phyloP scores from a whole-genome alignment of 306 rosid genomes.

The barrel medic (Medicago truncatula) region DNA sequence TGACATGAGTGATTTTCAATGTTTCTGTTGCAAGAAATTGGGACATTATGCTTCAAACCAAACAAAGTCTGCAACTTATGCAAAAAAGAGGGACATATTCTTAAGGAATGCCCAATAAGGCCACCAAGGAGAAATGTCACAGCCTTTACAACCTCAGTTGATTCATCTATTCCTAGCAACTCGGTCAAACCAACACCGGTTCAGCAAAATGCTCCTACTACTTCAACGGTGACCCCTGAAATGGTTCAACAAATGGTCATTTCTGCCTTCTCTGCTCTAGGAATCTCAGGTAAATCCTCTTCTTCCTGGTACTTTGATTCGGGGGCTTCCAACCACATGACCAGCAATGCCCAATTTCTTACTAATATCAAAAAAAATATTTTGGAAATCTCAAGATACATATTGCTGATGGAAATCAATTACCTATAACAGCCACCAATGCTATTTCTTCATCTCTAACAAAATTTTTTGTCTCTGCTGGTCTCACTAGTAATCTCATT shows the following conservation, averaged over 20 bases:
- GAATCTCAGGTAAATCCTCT: neutral
- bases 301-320: slow-evolving; percentile 1
- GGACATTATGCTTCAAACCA: neutral
- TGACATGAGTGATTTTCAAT: neutral
- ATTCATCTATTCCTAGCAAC: too few relatives aligned
- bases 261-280: neutral
- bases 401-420: neutral
- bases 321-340: neutral
- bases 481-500: neutral
- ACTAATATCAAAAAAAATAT: too few relatives aligned
- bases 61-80: neutral
- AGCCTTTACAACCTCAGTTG: too few relatives aligned
- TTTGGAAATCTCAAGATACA: neutral
- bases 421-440: neutral
- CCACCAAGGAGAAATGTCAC: neutral
- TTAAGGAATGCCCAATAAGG: neutral
- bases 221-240: neutral
- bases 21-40: neutral
- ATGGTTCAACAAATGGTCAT: slow-evolving; percentile 14
- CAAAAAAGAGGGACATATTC: neutral
- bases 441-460: neutral
- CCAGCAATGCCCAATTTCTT: neutral
- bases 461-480: neutral
- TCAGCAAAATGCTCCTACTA: neutral
- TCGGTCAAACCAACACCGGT: too few relatives aligned